Percentiles rank a stretch among this genome's conserved stretches.
Evolutionary conservation across 2,329 filamentous ascomycete genomes (phyloP).

Genomic region (Ophiognomonia clavigignenti-juglandacearum): DNA sequence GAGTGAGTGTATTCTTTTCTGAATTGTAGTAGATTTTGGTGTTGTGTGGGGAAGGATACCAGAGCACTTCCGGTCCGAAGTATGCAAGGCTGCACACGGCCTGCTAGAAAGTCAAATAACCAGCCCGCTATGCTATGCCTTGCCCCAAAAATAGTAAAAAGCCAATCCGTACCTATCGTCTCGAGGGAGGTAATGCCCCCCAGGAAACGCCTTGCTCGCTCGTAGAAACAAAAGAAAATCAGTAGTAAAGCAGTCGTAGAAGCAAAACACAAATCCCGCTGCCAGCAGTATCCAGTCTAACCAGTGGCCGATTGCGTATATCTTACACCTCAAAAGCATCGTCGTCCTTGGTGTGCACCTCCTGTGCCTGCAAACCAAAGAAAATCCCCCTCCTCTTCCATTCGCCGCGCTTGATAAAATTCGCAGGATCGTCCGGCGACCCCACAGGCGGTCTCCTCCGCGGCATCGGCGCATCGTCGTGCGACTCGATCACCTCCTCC

Average conservation of each 20-base stretch:
- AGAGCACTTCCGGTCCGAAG: not conserved
- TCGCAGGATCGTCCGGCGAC: conserved; percentile 19
- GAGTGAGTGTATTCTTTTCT: not conserved
- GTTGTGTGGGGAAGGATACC: not conserved
- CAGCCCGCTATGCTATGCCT: not conserved
- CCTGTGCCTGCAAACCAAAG: conserved; percentile 20
- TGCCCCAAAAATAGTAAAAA: not conserved
- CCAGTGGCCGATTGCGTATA: no score
- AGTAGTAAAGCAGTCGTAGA: not conserved
- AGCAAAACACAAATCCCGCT: not conserved
- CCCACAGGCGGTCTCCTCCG: conserved; percentile 19
- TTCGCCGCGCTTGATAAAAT: conserved; percentile 27
- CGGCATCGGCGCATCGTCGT: conserved; percentile 7
- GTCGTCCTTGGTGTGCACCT: conserved; percentile 20
- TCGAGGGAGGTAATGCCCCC: not conserved
- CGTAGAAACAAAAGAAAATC: not conserved
- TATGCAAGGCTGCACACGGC: no score
- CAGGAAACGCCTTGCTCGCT: not conserved
- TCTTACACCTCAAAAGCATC: conserved; percentile 22
- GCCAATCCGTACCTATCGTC: no score
- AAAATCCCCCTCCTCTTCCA: conserved; percentile 33
- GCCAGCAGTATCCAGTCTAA: not conserved
- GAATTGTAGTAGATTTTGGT: not conserved
- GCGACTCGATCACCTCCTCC: not conserved
- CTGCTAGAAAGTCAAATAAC: not conserved